Evolutionary conservation across 495 filamentous ascomycete genomes (phyloP).

Genomic region (Letharia lupina): DNA sequence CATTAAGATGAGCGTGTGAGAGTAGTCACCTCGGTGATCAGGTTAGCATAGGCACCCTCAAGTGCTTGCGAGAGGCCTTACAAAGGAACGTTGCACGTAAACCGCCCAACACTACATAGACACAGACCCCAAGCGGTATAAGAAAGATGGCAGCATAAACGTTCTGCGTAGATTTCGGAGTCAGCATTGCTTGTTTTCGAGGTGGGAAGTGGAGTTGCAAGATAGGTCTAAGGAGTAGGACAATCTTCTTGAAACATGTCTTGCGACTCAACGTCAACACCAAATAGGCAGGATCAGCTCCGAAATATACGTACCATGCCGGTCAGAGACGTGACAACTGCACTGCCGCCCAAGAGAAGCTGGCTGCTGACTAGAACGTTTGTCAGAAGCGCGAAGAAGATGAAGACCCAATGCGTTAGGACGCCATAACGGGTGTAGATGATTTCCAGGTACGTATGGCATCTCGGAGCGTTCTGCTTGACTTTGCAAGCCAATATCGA

Average conservation of each 20-base stretch:
- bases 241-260: no score
- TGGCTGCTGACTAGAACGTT: conserved; percentile 39
- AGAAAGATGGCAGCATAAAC: conserved; percentile 39
- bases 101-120: conserved; percentile 39
- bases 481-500: conserved; percentile 36
- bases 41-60: neutral
- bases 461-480: conserved; percentile 34
- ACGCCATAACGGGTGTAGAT: conserved; percentile 33
- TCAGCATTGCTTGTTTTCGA: no score
- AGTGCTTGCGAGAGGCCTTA: neutral
- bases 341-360: conserved; percentile 35
- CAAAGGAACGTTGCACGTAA: conserved; percentile 32
- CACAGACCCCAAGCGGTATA: conserved; percentile 35
- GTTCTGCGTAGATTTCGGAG: conserved; percentile 15
- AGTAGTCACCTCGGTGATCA: conserved; percentile 31
- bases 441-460: conserved; percentile 37
- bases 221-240: no score
- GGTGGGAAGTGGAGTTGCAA: no score
- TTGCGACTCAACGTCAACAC: no score
- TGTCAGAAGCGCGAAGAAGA: conserved; percentile 37
- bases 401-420: conserved; percentile 33
- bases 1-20: conserved; percentile 37
- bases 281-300: no score
- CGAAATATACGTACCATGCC: conserved; percentile 27
- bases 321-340: conserved; percentile 36